Percentiles rank a stretch among this genome's conserved stretches.
phyloP scores from a whole-genome alignment of 1,284 basidiomycete species.

The Apiotrichum laibachii region DNA sequence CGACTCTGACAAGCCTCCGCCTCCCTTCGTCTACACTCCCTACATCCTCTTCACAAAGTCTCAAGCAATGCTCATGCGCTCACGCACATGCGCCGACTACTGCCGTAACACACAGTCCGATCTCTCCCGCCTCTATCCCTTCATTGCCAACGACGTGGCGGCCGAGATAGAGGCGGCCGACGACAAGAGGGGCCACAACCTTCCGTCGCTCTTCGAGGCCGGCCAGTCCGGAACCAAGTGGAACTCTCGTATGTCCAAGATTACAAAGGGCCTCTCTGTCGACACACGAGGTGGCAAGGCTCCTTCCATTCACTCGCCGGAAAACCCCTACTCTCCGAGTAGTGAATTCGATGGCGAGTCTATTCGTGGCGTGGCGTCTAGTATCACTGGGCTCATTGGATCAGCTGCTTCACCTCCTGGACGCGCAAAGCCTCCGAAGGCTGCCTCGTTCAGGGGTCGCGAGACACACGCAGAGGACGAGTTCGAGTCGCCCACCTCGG shows the following conservation, averaged over 20 bases:
- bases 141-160: conserved; percentile 41
- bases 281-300: conserved; percentile 15
- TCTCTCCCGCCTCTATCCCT: conserved; percentile 50
- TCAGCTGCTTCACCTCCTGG: conserved; percentile 11
- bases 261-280: conserved; percentile 21
- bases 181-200: conserved; percentile 23
- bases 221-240: conserved; percentile 16
- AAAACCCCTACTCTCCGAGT: conserved; percentile 11
- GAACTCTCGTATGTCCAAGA: conserved; percentile 21
- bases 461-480: conserved; percentile 9
- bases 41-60: conserved; percentile 55
- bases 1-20: conserved; percentile 50
- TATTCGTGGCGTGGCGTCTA: conserved; percentile 5
- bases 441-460: conserved; percentile 10
- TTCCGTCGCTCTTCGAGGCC: conserved; percentile 17
- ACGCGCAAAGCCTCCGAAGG: conserved; percentile 3
- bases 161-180: conserved; percentile 42
- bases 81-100: conserved; percentile 50
- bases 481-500: conserved; percentile 2
- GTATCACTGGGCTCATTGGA: conserved; percentile 19
- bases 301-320: conserved; percentile 4
- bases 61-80: conserved; percentile 53
- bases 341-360: conserved; percentile 22
- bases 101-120: conserved; percentile 45
- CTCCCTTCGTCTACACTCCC: conserved; percentile 56